Evolutionary conservation across 805 yeast genomes (phyloP).

Genomic region (Barnettozyma pratensis): DNA sequence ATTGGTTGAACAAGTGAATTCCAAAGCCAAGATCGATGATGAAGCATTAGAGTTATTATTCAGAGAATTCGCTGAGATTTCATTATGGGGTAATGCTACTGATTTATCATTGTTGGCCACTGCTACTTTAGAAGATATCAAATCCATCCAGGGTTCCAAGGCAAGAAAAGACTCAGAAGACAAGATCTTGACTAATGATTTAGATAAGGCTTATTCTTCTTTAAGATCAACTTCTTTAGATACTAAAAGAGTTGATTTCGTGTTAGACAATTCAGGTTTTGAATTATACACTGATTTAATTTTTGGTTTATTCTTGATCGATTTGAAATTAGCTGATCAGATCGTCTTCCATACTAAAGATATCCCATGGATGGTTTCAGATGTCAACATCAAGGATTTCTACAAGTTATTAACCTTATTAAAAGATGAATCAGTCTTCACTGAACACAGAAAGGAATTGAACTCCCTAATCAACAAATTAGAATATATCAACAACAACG

Average conservation of each 20-base stretch:
- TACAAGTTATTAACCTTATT: constrained; percentile 52
- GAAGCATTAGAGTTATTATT: constrained; percentile 54
- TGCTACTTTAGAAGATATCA: constrained; percentile 84
- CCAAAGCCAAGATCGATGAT: constrained; percentile 5
- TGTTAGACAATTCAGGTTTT: constrained; percentile 91
- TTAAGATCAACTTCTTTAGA: constrained; percentile 24
- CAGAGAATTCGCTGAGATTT: constrained; percentile 79
- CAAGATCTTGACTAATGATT: constrained; percentile 72
- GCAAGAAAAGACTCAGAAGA: constrained; percentile 78
- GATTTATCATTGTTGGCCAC: constrained; percentile 87
- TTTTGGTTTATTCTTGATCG: constrained; percentile 61
- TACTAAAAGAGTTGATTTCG: constrained; percentile 59
- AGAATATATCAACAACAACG: constrained; percentile 37
- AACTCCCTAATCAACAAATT: constrained; percentile 44
- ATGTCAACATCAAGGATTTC: constrained; percentile 83
- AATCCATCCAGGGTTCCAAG: constrained; percentile 85
- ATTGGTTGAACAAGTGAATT: constrained; percentile 28
- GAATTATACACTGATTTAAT: constrained; percentile 87
- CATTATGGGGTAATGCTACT: constrained; percentile 98
- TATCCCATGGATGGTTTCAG: constrained; percentile 97
- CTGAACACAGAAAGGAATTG: constrained; percentile 39
- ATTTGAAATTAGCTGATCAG: constrained; percentile 55
- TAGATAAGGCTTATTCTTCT: constrained; percentile 59
- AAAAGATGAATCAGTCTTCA: constrained; percentile 45
- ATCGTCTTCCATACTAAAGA: constrained; percentile 83